Conservation (phyloP, 805 yeast genomes). For the Kuraishia hungarica region DNA sequence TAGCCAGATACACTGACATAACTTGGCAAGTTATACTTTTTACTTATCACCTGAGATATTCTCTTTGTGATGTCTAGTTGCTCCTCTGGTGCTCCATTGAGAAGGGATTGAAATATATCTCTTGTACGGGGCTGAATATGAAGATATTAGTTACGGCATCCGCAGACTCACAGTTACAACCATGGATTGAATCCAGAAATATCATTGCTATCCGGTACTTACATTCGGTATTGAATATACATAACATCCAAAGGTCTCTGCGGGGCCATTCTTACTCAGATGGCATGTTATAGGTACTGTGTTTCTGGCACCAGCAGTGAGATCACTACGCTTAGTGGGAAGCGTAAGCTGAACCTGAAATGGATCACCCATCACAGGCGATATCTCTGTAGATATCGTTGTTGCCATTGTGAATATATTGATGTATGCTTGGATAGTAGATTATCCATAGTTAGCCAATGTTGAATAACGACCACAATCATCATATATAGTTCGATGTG, state of each 20-base stretch:
- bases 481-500: background rate
- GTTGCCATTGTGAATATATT: background rate
- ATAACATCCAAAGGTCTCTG: slow-evolving; percentile 29
- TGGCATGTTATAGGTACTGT: slow-evolving; percentile 26
- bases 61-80: slow-evolving; percentile 34
- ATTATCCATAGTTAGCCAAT: too few relatives aligned
- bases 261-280: slow-evolving; percentile 22
- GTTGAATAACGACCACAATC: too few relatives aligned
- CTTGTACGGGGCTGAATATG: slow-evolving; percentile 4
- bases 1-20: slow-evolving; percentile 37
- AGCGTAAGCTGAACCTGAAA: slow-evolving; percentile 1
- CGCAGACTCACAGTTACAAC: too few relatives aligned
- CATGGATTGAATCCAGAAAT: background rate
- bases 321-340: background rate
- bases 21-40: slow-evolving; percentile 31
- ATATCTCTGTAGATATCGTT: background rate
- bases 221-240: slow-evolving; percentile 32
- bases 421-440: background rate
- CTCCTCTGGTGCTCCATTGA: slow-evolving; percentile 31
- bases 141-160: slow-evolving; percentile 1
- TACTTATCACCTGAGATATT: slow-evolving; percentile 30
- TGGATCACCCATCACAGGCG: slow-evolving; percentile 3
- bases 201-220: slow-evolving; percentile 6
- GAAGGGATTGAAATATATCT: slow-evolving; percentile 31
- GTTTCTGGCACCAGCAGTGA: background rate